Conservation (phyloP, 1,284 basidiomycete species). For the Leccinum fuscescens region DNA sequence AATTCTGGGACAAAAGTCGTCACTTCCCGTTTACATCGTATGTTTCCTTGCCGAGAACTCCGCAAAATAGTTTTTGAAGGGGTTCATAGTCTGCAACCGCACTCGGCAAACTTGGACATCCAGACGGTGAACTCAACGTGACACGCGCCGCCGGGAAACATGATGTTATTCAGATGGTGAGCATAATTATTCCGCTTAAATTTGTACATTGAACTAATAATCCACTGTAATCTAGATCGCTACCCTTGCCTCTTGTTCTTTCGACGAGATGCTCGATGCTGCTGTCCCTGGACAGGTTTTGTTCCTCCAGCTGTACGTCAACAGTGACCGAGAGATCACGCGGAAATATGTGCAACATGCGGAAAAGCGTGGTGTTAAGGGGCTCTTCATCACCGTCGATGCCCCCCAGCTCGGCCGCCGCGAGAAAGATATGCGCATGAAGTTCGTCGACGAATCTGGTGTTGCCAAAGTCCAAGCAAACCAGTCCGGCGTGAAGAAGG, state of each 20-base stretch:
- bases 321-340: constrained; percentile 77
- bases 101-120: constrained; percentile 64
- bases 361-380: constrained; percentile 77
- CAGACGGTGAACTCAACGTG: constrained; percentile 60
- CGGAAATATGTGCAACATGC: constrained; percentile 81
- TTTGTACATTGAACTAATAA: constrained; percentile 27
- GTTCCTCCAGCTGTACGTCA: constrained; percentile 81
- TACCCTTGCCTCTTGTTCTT: constrained; percentile 26
- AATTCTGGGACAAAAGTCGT: constrained; percentile 55
- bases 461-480: constrained; percentile 51
- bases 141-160: constrained; percentile 56
- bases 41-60: constrained; percentile 4
- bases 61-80: constrained; percentile 22
- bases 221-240: constrained; percentile 40
- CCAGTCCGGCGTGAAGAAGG: constrained; percentile 67
- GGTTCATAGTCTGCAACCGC: constrained; percentile 42
- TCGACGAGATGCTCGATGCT: constrained; percentile 57
- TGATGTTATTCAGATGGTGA: constrained; percentile 58
- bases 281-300: constrained; percentile 66
- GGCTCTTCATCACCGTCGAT: constrained; percentile 86
- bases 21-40: constrained; percentile 61
- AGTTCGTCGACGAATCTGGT: constrained; percentile 83
- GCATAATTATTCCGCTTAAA: constrained; percentile 9
- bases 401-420: constrained; percentile 87
- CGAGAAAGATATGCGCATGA: constrained; percentile 94